Evolutionary conservation across 805 yeast genomes (phyloP).

Genomic region (Millerozyma acaciae): DNA sequence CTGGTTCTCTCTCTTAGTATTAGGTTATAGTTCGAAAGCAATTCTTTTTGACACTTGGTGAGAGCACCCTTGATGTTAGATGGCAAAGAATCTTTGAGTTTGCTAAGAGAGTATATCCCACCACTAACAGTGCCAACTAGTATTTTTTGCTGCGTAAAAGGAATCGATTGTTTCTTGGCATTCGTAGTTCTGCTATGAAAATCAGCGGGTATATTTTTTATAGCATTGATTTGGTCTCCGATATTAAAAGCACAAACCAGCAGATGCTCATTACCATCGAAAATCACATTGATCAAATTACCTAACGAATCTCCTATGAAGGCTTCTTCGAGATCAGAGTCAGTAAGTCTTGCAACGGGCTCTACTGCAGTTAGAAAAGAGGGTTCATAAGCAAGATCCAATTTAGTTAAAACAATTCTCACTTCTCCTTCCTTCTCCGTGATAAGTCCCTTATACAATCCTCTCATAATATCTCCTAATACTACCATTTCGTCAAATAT

Average conservation of each 20-base stretch:
- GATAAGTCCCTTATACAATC: constrained; percentile 7
- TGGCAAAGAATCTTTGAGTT: constrained; percentile 8
- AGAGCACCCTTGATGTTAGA: constrained; percentile 12
- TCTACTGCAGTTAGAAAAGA: constrained; percentile 14
- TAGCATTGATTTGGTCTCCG: constrained; percentile 27
- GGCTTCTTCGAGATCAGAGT: constrained; percentile 2
- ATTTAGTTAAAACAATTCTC: too few relatives aligned
- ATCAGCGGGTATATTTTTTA: constrained; percentile 7
- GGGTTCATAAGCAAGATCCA: too few relatives aligned
- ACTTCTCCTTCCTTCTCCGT: not conserved
- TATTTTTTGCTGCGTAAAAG: constrained; percentile 6
- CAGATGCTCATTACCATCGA: constrained; percentile 3
- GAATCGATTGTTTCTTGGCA: not conserved
- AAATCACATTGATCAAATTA: constrained; percentile 15
- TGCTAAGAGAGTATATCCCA: constrained; percentile 17
- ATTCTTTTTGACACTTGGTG: constrained; percentile 13
- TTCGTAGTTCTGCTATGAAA: not conserved
- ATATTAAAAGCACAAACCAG: constrained; percentile 18
- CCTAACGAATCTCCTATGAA: constrained; percentile 29
- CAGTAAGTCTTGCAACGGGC: constrained; percentile 1
- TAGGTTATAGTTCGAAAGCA: constrained; percentile 2
- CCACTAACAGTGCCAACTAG: constrained; percentile 28
- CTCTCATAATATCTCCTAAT: constrained; percentile 18
- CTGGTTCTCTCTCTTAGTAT: constrained; percentile 4
- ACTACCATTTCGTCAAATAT: constrained; percentile 3